Evolutionary conservation across 208 protist species (phyloP), one percentile per base, ranked within the genome.

Genomic region (Trypanosoma vivax): DNA sequence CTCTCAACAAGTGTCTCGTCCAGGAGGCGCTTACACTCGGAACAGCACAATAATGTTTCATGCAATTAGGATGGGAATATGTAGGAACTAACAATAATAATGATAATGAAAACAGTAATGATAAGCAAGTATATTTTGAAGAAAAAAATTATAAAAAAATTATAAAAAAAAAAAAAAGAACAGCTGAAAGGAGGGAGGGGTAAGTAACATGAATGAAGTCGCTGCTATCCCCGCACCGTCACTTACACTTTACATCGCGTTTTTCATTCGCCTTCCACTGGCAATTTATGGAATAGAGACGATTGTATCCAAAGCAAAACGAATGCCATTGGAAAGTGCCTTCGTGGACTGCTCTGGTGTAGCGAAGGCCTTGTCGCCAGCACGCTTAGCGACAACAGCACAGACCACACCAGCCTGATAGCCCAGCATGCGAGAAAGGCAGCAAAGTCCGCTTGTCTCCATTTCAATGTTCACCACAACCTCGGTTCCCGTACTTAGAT

Each of bases 381-480:
- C 60, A 35, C 79, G 73, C 23, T 64, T 64, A 2, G 81, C 76
- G 11, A 86, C 41, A 4, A 89, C 75, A 10, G 75, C 71, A 40
- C 81, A 89, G 29, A 83, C 65, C 23, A 77, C 57, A 21, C 81
- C 81, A 0, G 76, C 65, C 50, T 81, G 58, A 55, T 89, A 89
- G 34, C 81, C 81, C 31, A 89, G 62, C 16, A 80, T 30, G 60
- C 65, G 50, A 46, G 67, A 68, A 13, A 89, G 58, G 65, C 75
- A 79, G 63, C 81, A 89, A 27, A 89, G 63, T 10, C 77, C 29
- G 58, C 70, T 80, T 58, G 56, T 76, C 67, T 89, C 81, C 81
- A 89, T 89, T 50, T 89, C 81, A n/a, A 89, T 71, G 71, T 89
- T 89, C 21, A 58, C 66, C 27, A 84, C 61, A 16, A 60, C 47